Evolutionary conservation across 2,329 filamentous ascomycete genomes (phyloP), one percentile per base, ranked within the genome.

Genomic region (Cladophialophora exuberans): DNA sequence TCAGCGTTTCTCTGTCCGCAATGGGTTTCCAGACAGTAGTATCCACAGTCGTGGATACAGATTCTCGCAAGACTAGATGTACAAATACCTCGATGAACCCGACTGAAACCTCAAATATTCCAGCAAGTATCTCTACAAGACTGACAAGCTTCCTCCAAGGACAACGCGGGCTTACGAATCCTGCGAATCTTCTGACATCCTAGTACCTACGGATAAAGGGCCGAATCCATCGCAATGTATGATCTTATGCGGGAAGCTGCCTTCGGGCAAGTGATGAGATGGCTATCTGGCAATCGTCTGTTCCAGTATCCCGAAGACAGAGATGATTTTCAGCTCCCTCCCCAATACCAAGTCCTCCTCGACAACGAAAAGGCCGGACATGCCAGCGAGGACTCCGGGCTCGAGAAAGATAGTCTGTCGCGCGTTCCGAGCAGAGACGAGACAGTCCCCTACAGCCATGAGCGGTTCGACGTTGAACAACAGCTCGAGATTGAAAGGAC

Each of bases 241-340:
- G 61, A 63, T n/a, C 25, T 57, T 17, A 50, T 60, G 1, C 68
- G 76, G 38, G 76, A 79, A 47, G 72, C 76, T 15, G 68, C 73
- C 15, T 71, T 79, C 41, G 76, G 76, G 45, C 76, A 78, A 60
- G 28, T 75, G 11, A 56, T 79, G 9, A 69, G 77, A 13, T 70
- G 70, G 23, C 45, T 76, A 11, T 73, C 75, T 3, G 60, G 68
- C 0, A 74, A 74, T 35, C 72, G 71, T 49, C 64, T 72, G 33
- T 69, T 79, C 36, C 62, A 71, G 52, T 80, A 77, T 56, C 69
- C 72, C 15, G 77, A 79, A 66, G 73, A 75, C 38, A 54, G 57
- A 42, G 56, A 65, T 5, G 65, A 56, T 46, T 70, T 70, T 52
- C 30, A 66, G 38, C 59, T 68, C 10, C 68, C 67, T 2, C 47